Base-by-base conservation (phyloP, 2,329 filamentous ascomycete genomes). In the Paecilomyces sp. region DNA sequence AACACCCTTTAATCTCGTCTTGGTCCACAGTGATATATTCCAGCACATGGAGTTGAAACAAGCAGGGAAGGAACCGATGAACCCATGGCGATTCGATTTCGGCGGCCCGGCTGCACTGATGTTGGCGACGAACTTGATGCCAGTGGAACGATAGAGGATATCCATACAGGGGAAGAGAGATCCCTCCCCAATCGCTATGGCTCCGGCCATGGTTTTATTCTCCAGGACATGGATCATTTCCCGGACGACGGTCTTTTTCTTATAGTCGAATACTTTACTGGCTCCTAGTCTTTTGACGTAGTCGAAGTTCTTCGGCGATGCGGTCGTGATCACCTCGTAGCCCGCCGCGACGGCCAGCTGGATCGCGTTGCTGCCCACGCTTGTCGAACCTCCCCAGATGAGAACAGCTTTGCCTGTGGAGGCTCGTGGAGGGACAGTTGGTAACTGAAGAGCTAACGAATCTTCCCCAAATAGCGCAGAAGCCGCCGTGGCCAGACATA, bases 401-500 rank as follows among this genome's bases (percentile, higher is more conserved):
- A 66, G 24, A 0, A 79, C 57, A 22, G 71, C 65, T 58, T 77
- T 69, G 11, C 70, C 70, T 5, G 64, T 67, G 2, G 62, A 18
- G 13, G 13, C n/a, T 59, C 13, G 33, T 15, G 15, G 33, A 50
- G 55, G 36, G 2, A 34, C 22, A 3, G 57, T 58, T 0, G 65
- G 66, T 6, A 63, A 53, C 1, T 64, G 15, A 1, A 75, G 61
- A 1, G 34, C 62, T 0, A 73, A 60, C 13, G 62, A 62, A 1
- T 68, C 66, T 3, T 67, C 58, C n/a, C 68, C 57, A 53, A 73
- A 76, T 7, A 75, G 54, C 1, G 65, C 70, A 4, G 56, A 61
- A 6, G 67, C 58, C 5, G 72, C 71, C 0, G 73, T 75, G 0
- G 69, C 68, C 1, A 74, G n/a, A 5, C 63, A 67, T 1, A 75